phyloP scores from a whole-genome alignment of 768 basidiomycete genomes.

The Naganishia kalamii region DNA sequence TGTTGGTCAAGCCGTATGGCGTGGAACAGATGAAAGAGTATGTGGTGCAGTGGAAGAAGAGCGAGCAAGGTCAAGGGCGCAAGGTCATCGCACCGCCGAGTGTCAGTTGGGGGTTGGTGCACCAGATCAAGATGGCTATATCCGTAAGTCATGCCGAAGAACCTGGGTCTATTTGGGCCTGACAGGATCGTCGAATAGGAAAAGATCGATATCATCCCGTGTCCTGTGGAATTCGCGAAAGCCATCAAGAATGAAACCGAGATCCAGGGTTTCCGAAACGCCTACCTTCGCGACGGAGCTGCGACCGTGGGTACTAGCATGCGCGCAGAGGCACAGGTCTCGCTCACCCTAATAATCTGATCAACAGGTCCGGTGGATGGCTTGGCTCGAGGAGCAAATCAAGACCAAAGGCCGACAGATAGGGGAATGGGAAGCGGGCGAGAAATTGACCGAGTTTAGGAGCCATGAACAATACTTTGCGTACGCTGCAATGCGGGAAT shows the following conservation, averaged over 20 bases:
- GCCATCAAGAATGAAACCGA: constrained; percentile 83
- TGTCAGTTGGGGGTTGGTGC: constrained; percentile 37
- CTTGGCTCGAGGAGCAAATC: constrained; percentile 81
- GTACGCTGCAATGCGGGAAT: constrained; percentile 28
- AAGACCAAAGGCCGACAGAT: constrained; percentile 65
- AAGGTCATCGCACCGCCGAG: constrained; percentile 28
- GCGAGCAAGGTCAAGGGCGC: constrained; percentile 28
- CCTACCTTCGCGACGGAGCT: constrained; percentile 84
- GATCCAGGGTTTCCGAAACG: constrained; percentile 70
- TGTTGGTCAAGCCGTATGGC: constrained; percentile 52
- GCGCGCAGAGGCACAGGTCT: background rate
- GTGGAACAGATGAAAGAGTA: constrained; percentile 52
- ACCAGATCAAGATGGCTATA: constrained; percentile 35
- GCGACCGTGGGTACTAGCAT: constrained; percentile 49
- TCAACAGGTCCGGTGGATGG: constrained; percentile 58
- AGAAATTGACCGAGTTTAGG: constrained; percentile 53
- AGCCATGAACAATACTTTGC: constrained; percentile 37
- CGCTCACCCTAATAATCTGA: background rate
- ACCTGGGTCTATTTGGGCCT: background rate
- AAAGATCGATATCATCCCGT: constrained; percentile 52
- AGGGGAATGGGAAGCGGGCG: constrained; percentile 86
- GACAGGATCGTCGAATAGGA: constrained; percentile 20
- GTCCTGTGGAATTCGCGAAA: constrained; percentile 69
- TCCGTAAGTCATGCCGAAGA: constrained; percentile 46
- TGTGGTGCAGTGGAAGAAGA: constrained; percentile 29